Evolutionary conservation across 2,329 filamentous ascomycete genomes (phyloP).

Genomic region (Bipolaris victoriae): DNA sequence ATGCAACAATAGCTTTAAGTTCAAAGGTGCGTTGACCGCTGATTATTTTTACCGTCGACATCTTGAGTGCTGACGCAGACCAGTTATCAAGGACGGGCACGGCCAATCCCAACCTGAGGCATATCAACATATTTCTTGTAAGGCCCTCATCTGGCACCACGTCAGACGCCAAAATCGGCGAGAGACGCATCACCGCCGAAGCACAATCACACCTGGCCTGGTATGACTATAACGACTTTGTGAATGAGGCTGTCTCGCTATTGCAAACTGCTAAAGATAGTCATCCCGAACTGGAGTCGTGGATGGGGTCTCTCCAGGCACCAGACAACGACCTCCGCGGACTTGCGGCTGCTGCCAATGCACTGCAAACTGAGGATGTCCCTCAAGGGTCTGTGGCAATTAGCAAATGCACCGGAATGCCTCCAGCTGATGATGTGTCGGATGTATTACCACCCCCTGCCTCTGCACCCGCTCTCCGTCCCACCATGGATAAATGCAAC

Average conservation of each 20-base stretch:
- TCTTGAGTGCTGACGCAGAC: background rate
- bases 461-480: background rate
- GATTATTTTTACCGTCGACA: background rate
- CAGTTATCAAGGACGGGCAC: constrained; percentile 13
- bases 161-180: constrained; percentile 57
- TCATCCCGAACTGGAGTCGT: constrained; percentile 20
- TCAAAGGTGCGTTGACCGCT: constrained; percentile 1
- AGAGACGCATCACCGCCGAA: constrained; percentile 27
- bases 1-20: background rate
- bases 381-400: background rate
- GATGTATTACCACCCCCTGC: background rate
- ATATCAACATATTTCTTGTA: constrained; percentile 69
- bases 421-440: background rate
- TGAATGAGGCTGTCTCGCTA: constrained; percentile 22
- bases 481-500: background rate
- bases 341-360: constrained; percentile 42
- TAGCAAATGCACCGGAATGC: background rate
- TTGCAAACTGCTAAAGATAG: constrained; percentile 19
- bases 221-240: constrained; percentile 30
- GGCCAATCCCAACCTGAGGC: constrained; percentile 36
- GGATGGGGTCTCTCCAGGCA: background rate
- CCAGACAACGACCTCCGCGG: constrained; percentile 36
- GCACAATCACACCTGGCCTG: constrained; percentile 21
- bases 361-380: constrained; percentile 27
- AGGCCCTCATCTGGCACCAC: constrained; percentile 51